phyloP scores from a whole-genome alignment of 2,329 filamentous ascomycete species.

The Lasiodiplodia sp. region DNA sequence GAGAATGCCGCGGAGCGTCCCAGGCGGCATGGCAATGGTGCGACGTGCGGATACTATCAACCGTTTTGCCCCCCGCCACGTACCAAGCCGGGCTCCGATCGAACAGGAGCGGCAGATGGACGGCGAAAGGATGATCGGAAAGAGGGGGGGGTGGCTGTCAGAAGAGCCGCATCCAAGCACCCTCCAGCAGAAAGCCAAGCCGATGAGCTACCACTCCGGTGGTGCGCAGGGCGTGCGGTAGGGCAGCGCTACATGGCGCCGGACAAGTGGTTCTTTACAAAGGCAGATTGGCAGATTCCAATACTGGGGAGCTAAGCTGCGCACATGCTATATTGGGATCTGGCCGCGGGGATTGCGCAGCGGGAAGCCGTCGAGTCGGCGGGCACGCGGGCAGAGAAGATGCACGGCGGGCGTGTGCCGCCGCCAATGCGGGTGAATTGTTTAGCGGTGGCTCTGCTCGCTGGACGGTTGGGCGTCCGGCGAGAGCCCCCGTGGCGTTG shows the following conservation, averaged over 20 bases:
- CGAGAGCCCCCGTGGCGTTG: slow-evolving; percentile 7
- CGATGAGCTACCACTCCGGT: slow-evolving; percentile 23
- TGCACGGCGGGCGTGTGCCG: neutral
- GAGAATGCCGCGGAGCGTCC: slow-evolving; percentile 14
- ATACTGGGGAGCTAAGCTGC: slow-evolving; percentile 8
- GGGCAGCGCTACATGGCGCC: slow-evolving; percentile 6
- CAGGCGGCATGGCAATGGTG: neutral
- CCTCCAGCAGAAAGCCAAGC: slow-evolving; percentile 25
- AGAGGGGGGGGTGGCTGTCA: neutral
- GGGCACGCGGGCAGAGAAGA: slow-evolving; percentile 8
- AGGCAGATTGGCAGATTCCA: neutral
- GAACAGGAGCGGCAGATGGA: neutral
- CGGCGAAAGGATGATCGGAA: neutral
- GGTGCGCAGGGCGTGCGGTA: slow-evolving; percentile 23
- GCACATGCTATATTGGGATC: slow-evolving; percentile 7
- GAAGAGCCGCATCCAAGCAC: slow-evolving; percentile 16
- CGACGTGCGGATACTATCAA: slow-evolving; percentile 15
- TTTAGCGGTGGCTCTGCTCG: slow-evolving; percentile 2
- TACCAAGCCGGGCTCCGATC: neutral
- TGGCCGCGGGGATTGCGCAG: neutral
- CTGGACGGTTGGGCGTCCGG: neutral
- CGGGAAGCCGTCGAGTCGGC: neutral
- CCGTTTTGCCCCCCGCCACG: slow-evolving; percentile 10
- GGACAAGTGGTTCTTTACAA: neutral
- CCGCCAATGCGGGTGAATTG: slow-evolving; percentile 14